Conservation (phyloP, 2,329 filamentous ascomycete genomes). For the Blumeriella jaapii region DNA sequence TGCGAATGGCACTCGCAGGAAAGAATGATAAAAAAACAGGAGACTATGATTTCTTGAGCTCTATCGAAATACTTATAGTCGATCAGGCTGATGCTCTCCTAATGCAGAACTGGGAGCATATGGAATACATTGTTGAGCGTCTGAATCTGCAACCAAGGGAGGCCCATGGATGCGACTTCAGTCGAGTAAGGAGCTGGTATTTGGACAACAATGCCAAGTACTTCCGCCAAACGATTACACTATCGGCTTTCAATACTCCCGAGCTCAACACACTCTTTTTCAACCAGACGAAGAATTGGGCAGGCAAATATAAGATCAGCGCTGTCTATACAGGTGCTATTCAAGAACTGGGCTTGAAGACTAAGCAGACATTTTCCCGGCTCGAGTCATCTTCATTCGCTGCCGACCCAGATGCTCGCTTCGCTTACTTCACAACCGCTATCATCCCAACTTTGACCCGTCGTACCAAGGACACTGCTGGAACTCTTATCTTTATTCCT, state of each 20-base stretch:
- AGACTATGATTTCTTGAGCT: constrained; percentile 86
- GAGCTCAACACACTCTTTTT: constrained; percentile 75
- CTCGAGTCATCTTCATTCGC: constrained; percentile 62
- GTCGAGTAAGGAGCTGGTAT: constrained; percentile 82
- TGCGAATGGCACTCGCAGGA: constrained; percentile 82
- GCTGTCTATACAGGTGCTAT: constrained; percentile 58
- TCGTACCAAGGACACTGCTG: constrained; percentile 50
- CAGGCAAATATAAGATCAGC: constrained; percentile 66
- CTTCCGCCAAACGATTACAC: constrained; percentile 74
- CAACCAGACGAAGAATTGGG: constrained; percentile 65
- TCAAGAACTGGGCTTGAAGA: constrained; percentile 57
- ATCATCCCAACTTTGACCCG: constrained; percentile 66
- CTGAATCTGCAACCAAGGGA: constrained; percentile 85
- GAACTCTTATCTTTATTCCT: constrained; percentile 80
- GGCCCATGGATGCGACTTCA: constrained; percentile 86
- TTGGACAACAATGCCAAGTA: constrained; percentile 73
- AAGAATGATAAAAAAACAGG: constrained; percentile 51
- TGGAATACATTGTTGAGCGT: constrained; percentile 83
- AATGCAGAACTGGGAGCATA: constrained; percentile 98
- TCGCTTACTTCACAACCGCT: constrained; percentile 79
- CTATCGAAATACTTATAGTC: constrained; percentile 79
- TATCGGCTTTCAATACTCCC: constrained; percentile 76
- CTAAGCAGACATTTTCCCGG: constrained; percentile 81
- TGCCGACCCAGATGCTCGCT: constrained; percentile 75
- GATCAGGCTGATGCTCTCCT: constrained; percentile 88